Conservation (phyloP, 371 early-diverging fungal genomes). For the Rhizopus sp. region DNA sequence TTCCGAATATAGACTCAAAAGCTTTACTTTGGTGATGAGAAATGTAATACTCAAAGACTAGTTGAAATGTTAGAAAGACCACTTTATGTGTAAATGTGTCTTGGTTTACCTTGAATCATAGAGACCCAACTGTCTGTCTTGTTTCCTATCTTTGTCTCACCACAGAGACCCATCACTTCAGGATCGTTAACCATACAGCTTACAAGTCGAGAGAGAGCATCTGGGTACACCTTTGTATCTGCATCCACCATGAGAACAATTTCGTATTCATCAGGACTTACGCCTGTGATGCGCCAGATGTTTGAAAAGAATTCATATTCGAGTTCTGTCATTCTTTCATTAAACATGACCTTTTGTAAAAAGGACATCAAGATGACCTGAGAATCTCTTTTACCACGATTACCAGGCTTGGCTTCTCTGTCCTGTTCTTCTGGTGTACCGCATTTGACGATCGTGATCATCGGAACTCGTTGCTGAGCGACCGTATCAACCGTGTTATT, state of each 20-base stretch:
- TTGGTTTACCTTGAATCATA: slow-evolving; percentile 74
- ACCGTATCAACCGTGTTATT: slow-evolving; percentile 53
- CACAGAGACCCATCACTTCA: slow-evolving; percentile 80
- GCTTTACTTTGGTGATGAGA: slow-evolving; percentile 92
- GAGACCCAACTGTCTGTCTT: slow-evolving; percentile 84
- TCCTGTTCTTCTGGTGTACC: slow-evolving; percentile 78
- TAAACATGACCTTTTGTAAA: slow-evolving; percentile 92
- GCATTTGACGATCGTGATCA: slow-evolving; percentile 92
- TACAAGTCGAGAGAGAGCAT: slow-evolving; percentile 75
- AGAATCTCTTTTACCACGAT: slow-evolving; percentile 99
- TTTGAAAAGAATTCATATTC: slow-evolving; percentile 95
- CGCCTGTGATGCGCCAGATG: slow-evolving; percentile 82
- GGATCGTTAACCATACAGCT: slow-evolving; percentile 70
- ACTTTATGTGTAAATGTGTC: not conserved
- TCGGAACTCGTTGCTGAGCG: slow-evolving; percentile 71
- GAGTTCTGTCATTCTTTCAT: slow-evolving; percentile 93
- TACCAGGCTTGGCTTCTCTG: slow-evolving; percentile 81
- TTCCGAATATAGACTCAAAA: slow-evolving; percentile 95
- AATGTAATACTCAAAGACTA: slow-evolving; percentile 72
- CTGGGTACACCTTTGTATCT: slow-evolving; percentile 88
- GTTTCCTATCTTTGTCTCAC: slow-evolving; percentile 91
- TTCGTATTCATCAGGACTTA: slow-evolving; percentile 86
- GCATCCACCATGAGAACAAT: slow-evolving; percentile 97
- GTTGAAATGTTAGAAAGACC: not conserved
- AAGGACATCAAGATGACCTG: slow-evolving; percentile 98